Conservation (phyloP, 257 asterid species). For the Solanum infundibuliforme region DNA sequence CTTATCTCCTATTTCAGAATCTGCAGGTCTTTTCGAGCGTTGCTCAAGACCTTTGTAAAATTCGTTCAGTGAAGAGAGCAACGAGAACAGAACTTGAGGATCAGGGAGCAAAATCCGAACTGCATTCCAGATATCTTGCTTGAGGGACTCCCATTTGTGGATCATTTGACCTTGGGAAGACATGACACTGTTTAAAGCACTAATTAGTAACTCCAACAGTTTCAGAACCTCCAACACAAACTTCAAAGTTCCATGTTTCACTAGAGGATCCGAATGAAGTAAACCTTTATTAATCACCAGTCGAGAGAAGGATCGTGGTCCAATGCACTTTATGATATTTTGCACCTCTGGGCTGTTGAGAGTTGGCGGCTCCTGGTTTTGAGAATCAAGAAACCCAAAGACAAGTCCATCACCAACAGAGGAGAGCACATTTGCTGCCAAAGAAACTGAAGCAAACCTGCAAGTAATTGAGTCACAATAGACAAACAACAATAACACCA, state of each 20-base stretch:
- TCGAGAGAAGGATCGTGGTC: conserved; percentile 56
- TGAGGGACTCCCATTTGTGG: conserved; percentile 37
- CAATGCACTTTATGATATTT: conserved; percentile 60
- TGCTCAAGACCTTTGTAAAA: conserved; percentile 33
- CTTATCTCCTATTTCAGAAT: conserved; percentile 27
- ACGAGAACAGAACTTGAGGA: conserved; percentile 67
- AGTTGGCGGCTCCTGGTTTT: conserved; percentile 24
- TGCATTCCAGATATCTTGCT: conserved; percentile 48
- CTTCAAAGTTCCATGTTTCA: conserved; percentile 75
- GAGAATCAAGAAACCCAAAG: conserved; percentile 26
- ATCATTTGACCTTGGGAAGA: conserved; percentile 20
- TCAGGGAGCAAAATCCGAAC: conserved; percentile 61
- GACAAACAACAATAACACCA: conserved; percentile 9
- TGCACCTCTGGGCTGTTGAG: conserved; percentile 40
- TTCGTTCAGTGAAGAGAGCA: conserved; percentile 55
- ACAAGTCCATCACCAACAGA: conserved; percentile 55
- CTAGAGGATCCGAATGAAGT: conserved; percentile 59
- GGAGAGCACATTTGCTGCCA: conserved; percentile 78
- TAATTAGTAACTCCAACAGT: conserved; percentile 54
- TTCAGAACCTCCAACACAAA: conserved; percentile 61
- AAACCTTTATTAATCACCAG: conserved; percentile 64
- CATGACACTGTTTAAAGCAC: conserved; percentile 25
- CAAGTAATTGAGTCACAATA: conserved; percentile 37
- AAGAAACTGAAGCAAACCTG: conserved; percentile 73
- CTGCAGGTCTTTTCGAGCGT: conserved; percentile 52